A percentile compares a stretch with the other conserved stretches of the same genome.
phyloP scores from a whole-genome alignment of 768 basidiomycete species.

The Lactifluus pinguis region DNA sequence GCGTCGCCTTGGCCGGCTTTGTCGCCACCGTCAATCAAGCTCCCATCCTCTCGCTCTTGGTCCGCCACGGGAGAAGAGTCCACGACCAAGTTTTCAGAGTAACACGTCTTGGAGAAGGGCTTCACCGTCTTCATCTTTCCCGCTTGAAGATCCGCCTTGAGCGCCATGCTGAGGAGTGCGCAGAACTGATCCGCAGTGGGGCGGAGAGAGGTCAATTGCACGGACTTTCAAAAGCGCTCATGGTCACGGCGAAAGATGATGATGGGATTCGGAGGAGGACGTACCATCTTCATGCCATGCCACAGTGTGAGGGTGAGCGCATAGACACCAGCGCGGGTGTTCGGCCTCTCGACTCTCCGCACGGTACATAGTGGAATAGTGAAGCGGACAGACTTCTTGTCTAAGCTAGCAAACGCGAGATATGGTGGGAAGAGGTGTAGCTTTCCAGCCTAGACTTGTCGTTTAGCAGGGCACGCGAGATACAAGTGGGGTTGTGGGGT shows the following conservation, averaged over 20 bases:
- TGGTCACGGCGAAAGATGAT: neutral
- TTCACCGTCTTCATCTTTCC: conserved; percentile 93
- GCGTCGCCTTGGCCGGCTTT: conserved; percentile 45
- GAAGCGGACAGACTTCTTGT: conserved; percentile 86
- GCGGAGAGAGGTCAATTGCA: conserved; percentile 88
- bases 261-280: conserved; percentile 22
- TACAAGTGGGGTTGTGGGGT: neutral
- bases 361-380: conserved; percentile 89
- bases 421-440: conserved; percentile 84
- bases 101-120: conserved; percentile 83
- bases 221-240: conserved; percentile 41
- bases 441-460: conserved; percentile 70
- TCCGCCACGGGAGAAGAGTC: conserved; percentile 35
- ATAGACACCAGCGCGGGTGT: conserved; percentile 89
- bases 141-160: conserved; percentile 82
- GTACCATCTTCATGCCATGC: conserved; percentile 89
- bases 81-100: conserved; percentile 80
- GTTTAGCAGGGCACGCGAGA: neutral
- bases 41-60: conserved; percentile 43
- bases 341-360: conserved; percentile 87
- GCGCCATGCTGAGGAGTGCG: conserved; percentile 73
- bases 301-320: conserved; percentile 91
- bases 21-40: conserved; percentile 51
- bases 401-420: conserved; percentile 82
- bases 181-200: conserved; percentile 94